Base-by-base conservation (phyloP, 1,139 yeast species). In the Saccharomyces pastorianus region DNA sequence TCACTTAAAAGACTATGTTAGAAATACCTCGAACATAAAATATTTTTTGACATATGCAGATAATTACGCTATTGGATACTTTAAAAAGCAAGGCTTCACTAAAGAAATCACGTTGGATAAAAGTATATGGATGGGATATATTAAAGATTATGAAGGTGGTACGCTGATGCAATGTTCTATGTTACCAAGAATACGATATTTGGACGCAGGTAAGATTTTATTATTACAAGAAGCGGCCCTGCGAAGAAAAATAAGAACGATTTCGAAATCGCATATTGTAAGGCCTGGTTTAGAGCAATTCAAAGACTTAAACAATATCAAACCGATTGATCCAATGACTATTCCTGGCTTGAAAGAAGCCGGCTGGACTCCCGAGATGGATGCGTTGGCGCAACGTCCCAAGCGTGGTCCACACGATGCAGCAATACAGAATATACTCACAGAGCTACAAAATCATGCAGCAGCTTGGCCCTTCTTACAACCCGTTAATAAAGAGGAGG, bases 351-450 rank as follows among this genome's bases (percentile, higher is more conserved):
- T 91, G 50, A 77, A 81, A 59, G 98, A 91, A 68, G 88, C 96
- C 2, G 99, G 99, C 0, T 93, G 99, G 99, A 88, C 95, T 53
- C 95, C 93, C 47, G 99, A 91, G 69, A 91, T 93, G 96, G 99
- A 93, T 70, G 93, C 88, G 61, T 74, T 95, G 58, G 98, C 99
- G 0, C 93, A 95, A 64, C 82, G 89, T 65, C 99, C 99, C 1
- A 90, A 90, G 68, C 77, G 97, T 53, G 91, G 96, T 0, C 96
- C 97, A 6, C 98, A 93, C 73, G 88, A 88, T 73, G 93, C 95
- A 50, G 87, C 88, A 60, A 89, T 93, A 95, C 91, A 88, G 63
- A 88, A 90, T 51, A 71, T 93, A 28, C 77, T 93, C 51, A 82
- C 89, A 7, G 99, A 93, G 67, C 72, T 93, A 74, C 95, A 88